A percentile compares a stretch with the other conserved stretches of the same genome.
Evolutionary conservation across 106 monocot genomes (phyloP).

Genomic region (Acanthochlamys bracteata): DNA sequence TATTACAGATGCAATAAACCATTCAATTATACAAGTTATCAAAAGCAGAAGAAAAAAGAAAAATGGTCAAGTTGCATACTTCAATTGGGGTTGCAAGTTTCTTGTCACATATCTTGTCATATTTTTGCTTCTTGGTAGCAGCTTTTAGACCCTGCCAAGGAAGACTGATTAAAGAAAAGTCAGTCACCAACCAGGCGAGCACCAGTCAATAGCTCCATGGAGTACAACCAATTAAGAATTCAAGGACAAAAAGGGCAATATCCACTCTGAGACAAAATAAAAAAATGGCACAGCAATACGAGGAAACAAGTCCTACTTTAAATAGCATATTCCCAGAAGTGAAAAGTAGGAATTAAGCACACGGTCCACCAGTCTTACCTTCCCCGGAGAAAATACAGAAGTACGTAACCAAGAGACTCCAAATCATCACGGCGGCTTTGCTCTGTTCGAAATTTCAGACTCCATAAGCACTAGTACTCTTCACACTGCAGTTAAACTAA

Average conservation of each 20-base stretch:
- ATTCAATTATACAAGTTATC: background rate
- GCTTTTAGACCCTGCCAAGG: conserved; percentile 99
- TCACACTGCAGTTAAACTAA: background rate
- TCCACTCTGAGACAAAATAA: too few relatives aligned
- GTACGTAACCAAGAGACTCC: conserved; percentile 96
- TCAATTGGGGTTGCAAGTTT: conserved; percentile 96
- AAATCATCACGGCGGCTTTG: conserved; percentile 98
- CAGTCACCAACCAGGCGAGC: too few relatives aligned
- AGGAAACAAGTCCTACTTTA: too few relatives aligned
- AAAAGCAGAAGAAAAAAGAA: background rate
- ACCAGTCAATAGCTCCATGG: too few relatives aligned
- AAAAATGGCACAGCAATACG: too few relatives aligned
- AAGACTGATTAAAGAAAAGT: conserved; percentile 45
- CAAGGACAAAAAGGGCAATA: too few relatives aligned
- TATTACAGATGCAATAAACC: conserved; percentile 6
- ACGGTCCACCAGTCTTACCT: too few relatives aligned
- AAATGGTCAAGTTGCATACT: conserved; percentile 21
- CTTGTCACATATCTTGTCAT: conserved; percentile 96
- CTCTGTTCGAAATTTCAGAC: conserved; percentile 23
- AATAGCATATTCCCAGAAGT: too few relatives aligned
- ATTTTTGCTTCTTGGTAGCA: conserved; percentile 90
- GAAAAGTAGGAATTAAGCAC: too few relatives aligned
- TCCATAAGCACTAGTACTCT: background rate
- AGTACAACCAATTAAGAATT: too few relatives aligned
- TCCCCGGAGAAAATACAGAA: conserved; percentile 89